Base-by-base conservation (phyloP, 805 yeast species). In the Candida adriatica region DNA sequence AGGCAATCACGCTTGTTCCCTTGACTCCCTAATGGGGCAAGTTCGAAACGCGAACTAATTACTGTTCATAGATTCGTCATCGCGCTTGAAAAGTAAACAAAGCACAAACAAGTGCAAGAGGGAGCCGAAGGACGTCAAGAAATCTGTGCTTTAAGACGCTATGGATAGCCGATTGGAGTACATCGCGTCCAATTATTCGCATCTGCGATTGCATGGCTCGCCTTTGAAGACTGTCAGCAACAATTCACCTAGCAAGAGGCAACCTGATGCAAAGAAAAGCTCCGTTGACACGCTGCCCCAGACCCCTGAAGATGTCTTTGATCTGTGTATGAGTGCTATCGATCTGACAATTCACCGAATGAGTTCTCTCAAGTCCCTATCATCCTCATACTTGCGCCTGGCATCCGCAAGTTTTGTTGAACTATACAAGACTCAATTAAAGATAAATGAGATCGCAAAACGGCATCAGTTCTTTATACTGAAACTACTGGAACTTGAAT, bases 131-230 rank as follows among this genome's bases (percentile, higher is more conserved):
- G n/a, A n/a, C n/a, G n/a, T n/a, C n/a, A n/a, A n/a, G n/a, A n/a
- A n/a, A n/a, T n/a, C n/a, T n/a, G n/a, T n/a, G n/a, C n/a, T n/a
- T n/a, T n/a, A n/a, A n/a, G n/a, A n/a, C n/a, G n/a, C n/a, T n/a
- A 42, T 42, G 47, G 42, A 43, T 7, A 21, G 33, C 16, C 51
- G 48, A 17, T 33, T 48, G 43, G 52, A 50, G 18, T 50, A 34
- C 29, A 49, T 50, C 28, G 33, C 39, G 24, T 18, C 39, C 8
- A 46, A 47, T 31, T 51, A 49, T 17, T 30, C 51, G 5, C 37
- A 45, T 16, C 41, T 51, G 33, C 39, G 31, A 29, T 25, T 41
- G 19, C 37, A 32, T 11, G 42, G 42, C 5, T 38, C 48, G 13
- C 49, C 55, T 4, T 31, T 49, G 33, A 45, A 42, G 30, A 23